Conservation (phyloP, 345 rosid species). For the Hirschfeldia incana region DNA sequence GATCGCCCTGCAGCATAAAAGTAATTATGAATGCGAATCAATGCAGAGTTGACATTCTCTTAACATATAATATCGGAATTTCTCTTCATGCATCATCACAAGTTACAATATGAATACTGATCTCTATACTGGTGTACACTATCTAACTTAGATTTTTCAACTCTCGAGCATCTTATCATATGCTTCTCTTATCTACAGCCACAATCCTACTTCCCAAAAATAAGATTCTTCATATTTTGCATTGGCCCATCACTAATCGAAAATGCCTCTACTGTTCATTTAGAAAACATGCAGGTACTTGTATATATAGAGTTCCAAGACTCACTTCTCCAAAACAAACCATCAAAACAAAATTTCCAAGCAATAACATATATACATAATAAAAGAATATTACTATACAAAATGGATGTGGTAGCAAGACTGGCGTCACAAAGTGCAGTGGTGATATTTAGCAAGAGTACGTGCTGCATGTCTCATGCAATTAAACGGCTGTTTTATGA, state of each 20-base stretch:
- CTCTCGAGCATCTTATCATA: constrained; percentile 35
- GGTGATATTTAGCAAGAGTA: constrained; percentile 94
- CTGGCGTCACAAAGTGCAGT: constrained; percentile 85
- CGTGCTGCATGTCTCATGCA: constrained; percentile 93
- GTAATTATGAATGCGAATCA: constrained; percentile 33
- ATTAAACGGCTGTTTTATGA: constrained; percentile 87
- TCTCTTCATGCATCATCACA: constrained; percentile 36
- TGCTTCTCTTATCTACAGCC: constrained; percentile 35
- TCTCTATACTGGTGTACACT: neutral
- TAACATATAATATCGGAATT: constrained; percentile 34
- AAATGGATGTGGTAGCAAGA: constrained; percentile 75
- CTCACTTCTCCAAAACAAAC: constrained; percentile 30
- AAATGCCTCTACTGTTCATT: constrained; percentile 4
- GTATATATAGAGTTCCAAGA: constrained; percentile 27
- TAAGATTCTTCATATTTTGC: constrained; percentile 19
- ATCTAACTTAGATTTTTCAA: constrained; percentile 27
- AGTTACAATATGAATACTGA: constrained; percentile 29
- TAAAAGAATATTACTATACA: constrained; percentile 15
- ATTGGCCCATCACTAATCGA: constrained; percentile 19
- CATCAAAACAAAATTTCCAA: constrained; percentile 22
- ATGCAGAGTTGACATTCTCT: constrained; percentile 44
- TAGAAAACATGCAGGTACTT: neutral
- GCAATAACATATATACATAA: neutral
- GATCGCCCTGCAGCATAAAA: constrained; percentile 8
- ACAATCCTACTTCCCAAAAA: constrained; percentile 14